Base-by-base conservation (phyloP, 768 basidiomycete genomes). In the Panellus pusillus region DNA sequence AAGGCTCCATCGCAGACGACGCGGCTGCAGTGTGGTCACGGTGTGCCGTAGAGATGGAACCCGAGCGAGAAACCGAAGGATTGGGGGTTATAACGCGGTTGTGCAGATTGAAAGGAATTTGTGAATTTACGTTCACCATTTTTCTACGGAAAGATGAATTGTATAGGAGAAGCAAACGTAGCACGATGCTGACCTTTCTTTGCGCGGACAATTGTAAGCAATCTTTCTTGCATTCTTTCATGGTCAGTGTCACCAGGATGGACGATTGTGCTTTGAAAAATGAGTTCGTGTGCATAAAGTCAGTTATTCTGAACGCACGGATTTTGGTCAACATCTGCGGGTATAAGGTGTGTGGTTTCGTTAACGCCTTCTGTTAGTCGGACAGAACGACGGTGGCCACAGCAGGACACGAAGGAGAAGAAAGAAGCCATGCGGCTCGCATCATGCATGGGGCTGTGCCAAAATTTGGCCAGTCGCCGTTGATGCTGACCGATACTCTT, bases 181-280 rank as follows among this genome's bases (percentile, higher is more conserved):
- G 37, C 28, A 19, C 12, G 47, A 6, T 6, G 24, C 60, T 19
- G 38, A 66, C 65, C 63, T 45, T 36, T 65, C 65, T 47, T 65
- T 15, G 62, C 58, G 14, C 65, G 62, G 12, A 65, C 64, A 2
- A 65, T 66, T 3, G 56, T 62, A 1, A 53, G 50, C 2, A 64
- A 37, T 28, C 54, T 28, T 31, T 63, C 51, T 55, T 61, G 50
- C 9, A 58, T 58, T 57, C 43, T 55, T 79, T 80, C 79, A 78
- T 79, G 38, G 79, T 79, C 67, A 72, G 76, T 41, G 77, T 80
- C 63, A 75, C 74, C 27, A 35, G 32, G 11, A 35, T 35, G 32
- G 72, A 81, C 59, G 72, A 20, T 54, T 8, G 59, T 55, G 28
- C 59, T 57, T 37, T 41, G 19, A 15, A 18, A 38, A 44, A 35